Evolutionary conservation across 192 early-diverging fungal genomes (phyloP).

Genomic region (Irineochytrium annulatum): DNA sequence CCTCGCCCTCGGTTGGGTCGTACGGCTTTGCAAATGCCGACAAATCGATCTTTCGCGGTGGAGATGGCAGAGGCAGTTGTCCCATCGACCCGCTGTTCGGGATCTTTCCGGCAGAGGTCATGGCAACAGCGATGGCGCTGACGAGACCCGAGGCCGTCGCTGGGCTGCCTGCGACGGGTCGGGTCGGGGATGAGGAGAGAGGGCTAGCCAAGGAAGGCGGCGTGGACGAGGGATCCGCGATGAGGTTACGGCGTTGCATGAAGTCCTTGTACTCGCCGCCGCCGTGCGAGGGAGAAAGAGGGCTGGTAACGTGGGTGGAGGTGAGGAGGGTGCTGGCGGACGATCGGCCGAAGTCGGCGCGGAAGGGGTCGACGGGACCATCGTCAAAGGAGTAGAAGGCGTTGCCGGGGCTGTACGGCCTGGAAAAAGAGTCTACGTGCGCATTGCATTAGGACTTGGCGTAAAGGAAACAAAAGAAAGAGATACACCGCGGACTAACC

Average conservation of each 20-base stretch:
- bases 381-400: neutral
- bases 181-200: neutral
- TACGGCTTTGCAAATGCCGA: slow-evolving; percentile 20
- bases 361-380: neutral
- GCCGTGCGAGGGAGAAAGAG: neutral
- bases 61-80: neutral
- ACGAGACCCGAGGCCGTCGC: neutral
- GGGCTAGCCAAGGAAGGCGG: neutral
- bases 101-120: neutral
- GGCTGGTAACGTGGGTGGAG: neutral
- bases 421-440: neutral
- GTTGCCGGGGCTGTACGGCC: neutral
- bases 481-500: neutral
- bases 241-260: slow-evolving; percentile 30
- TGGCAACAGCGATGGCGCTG: neutral
- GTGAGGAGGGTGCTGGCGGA: neutral
- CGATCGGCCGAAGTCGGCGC: neutral
- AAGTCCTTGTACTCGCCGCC: slow-evolving; percentile 38
- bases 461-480: neutral
- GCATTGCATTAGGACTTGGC: neutral
- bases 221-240: slow-evolving; percentile 9
- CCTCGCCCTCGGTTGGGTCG: slow-evolving; percentile 16
- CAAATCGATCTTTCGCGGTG: slow-evolving; percentile 9
- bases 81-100: neutral
- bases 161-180: neutral